Percentiles rank a stretch among this genome's conserved stretches.
These are phyloP conservation scores for Colletotrichum echinochloae DNA, from an alignment of 2,329 filamentous ascomycete species.

Conservation along the genomic window DNA sequence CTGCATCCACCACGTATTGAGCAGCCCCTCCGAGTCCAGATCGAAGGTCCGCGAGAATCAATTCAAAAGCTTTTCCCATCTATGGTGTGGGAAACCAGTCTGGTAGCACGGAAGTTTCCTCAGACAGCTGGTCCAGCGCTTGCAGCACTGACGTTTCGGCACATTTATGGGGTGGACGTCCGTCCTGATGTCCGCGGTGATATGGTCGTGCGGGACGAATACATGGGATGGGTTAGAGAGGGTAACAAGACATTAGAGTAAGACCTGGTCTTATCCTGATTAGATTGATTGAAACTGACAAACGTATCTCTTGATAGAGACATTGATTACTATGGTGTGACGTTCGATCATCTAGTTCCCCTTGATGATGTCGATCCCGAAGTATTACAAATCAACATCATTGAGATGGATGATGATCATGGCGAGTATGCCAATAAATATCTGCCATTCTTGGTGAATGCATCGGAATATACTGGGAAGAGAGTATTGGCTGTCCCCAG, in stretches of 20 bases:
- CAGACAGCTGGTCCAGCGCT: slow-evolving; percentile 39
- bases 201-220: slow-evolving; percentile 43
- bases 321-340: slow-evolving; percentile 55
- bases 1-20: slow-evolving; percentile 38
- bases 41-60: slow-evolving; percentile 42
- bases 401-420: slow-evolving; percentile 52
- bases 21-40: slow-evolving; percentile 42
- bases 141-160: slow-evolving; percentile 35
- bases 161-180: slow-evolving; percentile 35
- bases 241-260: slow-evolving; percentile 13
- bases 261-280: background rate
- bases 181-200: slow-evolving; percentile 14
- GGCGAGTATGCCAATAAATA: slow-evolving; percentile 50
- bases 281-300: background rate
- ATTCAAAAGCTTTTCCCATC: slow-evolving; percentile 42
- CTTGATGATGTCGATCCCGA: slow-evolving; percentile 52
- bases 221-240: slow-evolving; percentile 25
- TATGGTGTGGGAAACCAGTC: slow-evolving; percentile 32
- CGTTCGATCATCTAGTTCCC: slow-evolving; percentile 55
- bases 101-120: slow-evolving; percentile 12
- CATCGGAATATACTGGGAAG: slow-evolving; percentile 52
- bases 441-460: slow-evolving; percentile 51
- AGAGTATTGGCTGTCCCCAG: slow-evolving; percentile 56
- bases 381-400: slow-evolving; percentile 56
- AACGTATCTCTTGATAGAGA: background rate